phyloP scores from a whole-genome alignment of 176 grass and related monocot species.

The Olyra latifolia region DNA sequence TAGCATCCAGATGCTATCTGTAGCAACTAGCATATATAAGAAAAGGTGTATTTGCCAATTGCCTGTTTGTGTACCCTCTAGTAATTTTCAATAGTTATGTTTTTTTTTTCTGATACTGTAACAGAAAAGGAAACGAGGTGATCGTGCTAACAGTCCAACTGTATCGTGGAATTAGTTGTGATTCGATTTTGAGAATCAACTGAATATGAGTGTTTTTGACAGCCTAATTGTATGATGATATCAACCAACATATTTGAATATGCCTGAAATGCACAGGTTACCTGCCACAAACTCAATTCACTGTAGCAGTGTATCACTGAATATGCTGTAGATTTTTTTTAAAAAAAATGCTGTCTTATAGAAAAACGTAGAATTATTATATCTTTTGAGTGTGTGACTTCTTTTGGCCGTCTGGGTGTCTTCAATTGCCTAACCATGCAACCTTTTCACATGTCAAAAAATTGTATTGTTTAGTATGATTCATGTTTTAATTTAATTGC shows the following conservation, averaged over 20 bases:
- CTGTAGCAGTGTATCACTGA: neutral
- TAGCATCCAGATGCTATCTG: neutral
- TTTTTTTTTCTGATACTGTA: neutral
- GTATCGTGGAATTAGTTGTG: neutral
- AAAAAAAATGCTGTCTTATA: too few relatives aligned
- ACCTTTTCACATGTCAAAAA: neutral
- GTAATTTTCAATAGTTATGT: conserved; percentile 4
- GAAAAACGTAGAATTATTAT: conserved; percentile 4
- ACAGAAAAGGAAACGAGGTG: conserved; percentile 3
- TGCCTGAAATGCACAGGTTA: neutral
- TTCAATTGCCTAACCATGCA: neutral
- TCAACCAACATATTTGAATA: neutral
- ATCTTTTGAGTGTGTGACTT: too few relatives aligned
- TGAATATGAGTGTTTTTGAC: conserved; percentile 3
- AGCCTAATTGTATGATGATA: neutral
- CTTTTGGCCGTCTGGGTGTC: neutral
- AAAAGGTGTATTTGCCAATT: neutral
- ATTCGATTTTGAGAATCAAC: neutral
- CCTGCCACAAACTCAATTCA: neutral
- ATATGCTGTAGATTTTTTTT: too few relatives aligned
- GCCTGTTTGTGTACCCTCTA: neutral
- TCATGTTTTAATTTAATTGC: neutral
- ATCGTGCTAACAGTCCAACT: conserved; percentile 9
- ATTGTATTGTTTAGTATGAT: neutral
- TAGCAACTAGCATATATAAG: neutral